These are phyloP conservation scores for Schizothecium vesticola DNA, from an alignment of 495 filamentous ascomycete species.

Conservation along the genomic window DNA sequence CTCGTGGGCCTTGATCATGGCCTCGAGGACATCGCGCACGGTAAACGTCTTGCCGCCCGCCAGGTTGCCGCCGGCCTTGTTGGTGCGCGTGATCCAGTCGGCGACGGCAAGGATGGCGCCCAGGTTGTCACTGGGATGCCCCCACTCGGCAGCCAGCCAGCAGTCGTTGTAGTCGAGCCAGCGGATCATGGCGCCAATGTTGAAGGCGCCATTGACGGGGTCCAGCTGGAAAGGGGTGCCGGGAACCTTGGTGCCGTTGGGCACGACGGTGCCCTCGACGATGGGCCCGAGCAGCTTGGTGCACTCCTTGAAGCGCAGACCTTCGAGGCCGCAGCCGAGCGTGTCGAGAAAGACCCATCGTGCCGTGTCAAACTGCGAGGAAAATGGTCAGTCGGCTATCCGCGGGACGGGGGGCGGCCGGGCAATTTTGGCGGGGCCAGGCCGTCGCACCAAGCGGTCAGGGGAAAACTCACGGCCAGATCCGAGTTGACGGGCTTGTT, in stretches of 20 bases:
- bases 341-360: conserved; percentile 90
- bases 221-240: conserved; percentile 93
- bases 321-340: conserved; percentile 92
- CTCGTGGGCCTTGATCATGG: conserved; percentile 99
- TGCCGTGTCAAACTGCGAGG: conserved; percentile 78
- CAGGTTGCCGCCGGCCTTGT: conserved; percentile 82
- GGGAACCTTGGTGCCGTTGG: conserved; percentile 86
- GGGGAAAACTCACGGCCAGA: conserved; percentile 66
- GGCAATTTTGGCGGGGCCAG: not conserved
- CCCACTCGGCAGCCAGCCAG: conserved; percentile 99
- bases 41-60: conserved; percentile 82
- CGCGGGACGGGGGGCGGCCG: conserved; percentile 4
- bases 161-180: conserved; percentile 99
- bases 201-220: conserved; percentile 93
- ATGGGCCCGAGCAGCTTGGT: conserved; percentile 90
- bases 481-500: conserved; percentile 86
- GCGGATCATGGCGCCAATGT: conserved; percentile 96
- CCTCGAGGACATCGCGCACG: conserved; percentile 86
- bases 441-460: not conserved
- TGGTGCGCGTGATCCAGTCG: conserved; percentile 95
- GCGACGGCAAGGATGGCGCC: conserved; percentile 93
- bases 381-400: conserved; percentile 25
- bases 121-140: conserved; percentile 94
- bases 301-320: conserved; percentile 92
- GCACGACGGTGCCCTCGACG: conserved; percentile 85